Conservation (phyloP, 2,329 filamentous ascomycete genomes). For the Fusarium sp. region DNA sequence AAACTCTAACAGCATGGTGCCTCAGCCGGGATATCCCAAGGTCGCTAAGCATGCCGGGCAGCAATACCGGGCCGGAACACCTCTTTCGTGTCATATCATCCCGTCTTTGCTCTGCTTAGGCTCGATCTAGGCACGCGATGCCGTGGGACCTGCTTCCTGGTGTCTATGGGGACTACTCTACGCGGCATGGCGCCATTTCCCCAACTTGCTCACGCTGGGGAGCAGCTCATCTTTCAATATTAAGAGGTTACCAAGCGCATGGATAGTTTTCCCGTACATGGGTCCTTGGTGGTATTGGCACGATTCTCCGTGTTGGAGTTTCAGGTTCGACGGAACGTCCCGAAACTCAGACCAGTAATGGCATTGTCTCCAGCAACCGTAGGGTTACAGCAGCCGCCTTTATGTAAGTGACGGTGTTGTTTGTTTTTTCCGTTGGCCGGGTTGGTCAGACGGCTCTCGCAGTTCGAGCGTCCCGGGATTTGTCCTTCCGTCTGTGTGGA, state of each 20-base stretch:
- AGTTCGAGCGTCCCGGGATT: not conserved
- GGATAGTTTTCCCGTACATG: constrained; percentile 24
- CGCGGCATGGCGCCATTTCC: constrained; percentile 6
- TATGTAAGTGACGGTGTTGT: not conserved
- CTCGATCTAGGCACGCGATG: not conserved
- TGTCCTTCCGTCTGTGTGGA: not conserved
- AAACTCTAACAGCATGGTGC: not conserved
- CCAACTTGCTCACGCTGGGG: constrained; percentile 3
- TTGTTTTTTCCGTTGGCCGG: not conserved
- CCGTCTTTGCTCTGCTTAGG: not conserved
- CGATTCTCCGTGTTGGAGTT: constrained; percentile 32
- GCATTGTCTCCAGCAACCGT: not conserved
- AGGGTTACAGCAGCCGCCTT: not conserved
- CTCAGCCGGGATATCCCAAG: not conserved
- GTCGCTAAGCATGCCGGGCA: not conserved
- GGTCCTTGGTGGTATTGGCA: constrained; percentile 14
- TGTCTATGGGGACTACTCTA: not conserved
- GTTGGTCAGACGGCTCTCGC: not conserved
- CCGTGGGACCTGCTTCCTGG: not conserved
- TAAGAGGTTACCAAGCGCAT: constrained; percentile 14
- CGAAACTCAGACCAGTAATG: constrained; percentile 15
- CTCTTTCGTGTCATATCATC: constrained; percentile 14
- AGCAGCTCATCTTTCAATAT: constrained; percentile 3
- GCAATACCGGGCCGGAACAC: not conserved
- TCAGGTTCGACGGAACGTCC: constrained; percentile 40